Percentiles rank a stretch among this genome's conserved stretches.
phyloP scores from a whole-genome alignment of 306 rosid species.

The Prunus mira region DNA sequence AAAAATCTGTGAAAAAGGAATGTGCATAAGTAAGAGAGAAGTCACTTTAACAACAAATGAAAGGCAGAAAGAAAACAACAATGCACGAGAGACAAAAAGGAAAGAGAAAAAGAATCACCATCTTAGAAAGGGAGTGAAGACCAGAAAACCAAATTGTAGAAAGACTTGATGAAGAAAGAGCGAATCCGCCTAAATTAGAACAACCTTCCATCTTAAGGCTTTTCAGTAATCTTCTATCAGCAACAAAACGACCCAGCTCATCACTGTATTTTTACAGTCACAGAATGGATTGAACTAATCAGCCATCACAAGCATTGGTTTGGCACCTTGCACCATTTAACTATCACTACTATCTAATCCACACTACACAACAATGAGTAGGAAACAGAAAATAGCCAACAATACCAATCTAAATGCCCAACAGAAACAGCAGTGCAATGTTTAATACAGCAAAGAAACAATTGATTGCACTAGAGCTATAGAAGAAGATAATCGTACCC shows the following conservation, averaged over 20 bases:
- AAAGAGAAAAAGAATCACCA: conserved; percentile 48
- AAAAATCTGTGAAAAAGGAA: conserved; percentile 46
- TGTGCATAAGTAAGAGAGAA: conserved; percentile 18
- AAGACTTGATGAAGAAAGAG: conserved; percentile 74
- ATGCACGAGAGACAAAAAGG: not conserved
- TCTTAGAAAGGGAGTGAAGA: conserved; percentile 74
- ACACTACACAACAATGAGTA: not conserved
- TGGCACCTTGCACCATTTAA: not conserved
- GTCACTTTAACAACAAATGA: not conserved
- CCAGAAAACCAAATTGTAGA: conserved; percentile 91
- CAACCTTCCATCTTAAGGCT: conserved; percentile 92
- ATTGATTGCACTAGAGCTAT: not conserved
- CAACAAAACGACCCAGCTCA: conserved; percentile 85
- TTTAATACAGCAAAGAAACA: not conserved
- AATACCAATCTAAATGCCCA: not conserved
- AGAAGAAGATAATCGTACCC: conserved; percentile 47
- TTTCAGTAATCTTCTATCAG: conserved; percentile 71
- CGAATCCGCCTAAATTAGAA: conserved; percentile 69
- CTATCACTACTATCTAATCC: not conserved
- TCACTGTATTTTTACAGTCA: conserved; percentile 49
- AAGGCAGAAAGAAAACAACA: not conserved
- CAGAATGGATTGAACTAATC: conserved; percentile 12
- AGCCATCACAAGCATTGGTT: conserved; percentile 3
- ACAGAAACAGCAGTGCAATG: not conserved
- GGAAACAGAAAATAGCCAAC: not conserved